Evolutionary conservation across 1,284 basidiomycete genomes (phyloP).

Genomic region (Laetiporus sulphureus): DNA sequence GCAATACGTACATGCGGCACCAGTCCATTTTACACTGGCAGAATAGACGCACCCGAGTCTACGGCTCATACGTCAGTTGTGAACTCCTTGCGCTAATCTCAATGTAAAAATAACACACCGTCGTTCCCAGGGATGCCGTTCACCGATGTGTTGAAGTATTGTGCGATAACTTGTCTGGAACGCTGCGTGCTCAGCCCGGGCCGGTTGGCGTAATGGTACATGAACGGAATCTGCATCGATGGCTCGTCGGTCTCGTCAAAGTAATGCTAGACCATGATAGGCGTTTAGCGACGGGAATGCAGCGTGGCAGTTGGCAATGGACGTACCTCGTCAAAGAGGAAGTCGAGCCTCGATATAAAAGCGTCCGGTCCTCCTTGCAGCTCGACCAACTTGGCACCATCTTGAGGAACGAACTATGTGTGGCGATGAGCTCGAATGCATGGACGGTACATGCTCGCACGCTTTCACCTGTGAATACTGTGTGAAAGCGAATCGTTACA

Average conservation of each 20-base stretch:
- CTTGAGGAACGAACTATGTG: conserved; percentile 53
- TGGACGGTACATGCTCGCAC: neutral
- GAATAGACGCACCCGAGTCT: conserved; percentile 30
- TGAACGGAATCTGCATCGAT: conserved; percentile 56
- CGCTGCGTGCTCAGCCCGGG: conserved; percentile 51
- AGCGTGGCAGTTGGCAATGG: neutral
- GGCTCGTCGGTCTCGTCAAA: conserved; percentile 56
- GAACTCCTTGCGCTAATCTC: neutral
- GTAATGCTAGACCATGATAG: conserved; percentile 31
- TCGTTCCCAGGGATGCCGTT: conserved; percentile 57
- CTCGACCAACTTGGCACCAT: conserved; percentile 50
- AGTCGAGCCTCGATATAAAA: conserved; percentile 49
- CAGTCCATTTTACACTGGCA: neutral
- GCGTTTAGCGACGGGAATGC: neutral
- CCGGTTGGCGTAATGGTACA: conserved; percentile 57
- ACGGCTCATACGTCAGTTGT: conserved; percentile 1
- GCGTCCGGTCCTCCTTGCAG: conserved; percentile 49
- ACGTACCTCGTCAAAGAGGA: conserved; percentile 44
- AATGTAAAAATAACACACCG: conserved; percentile 37
- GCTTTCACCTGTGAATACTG: conserved; percentile 41
- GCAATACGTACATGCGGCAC: neutral
- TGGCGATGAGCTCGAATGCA: neutral
- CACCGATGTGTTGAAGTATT: conserved; percentile 48
- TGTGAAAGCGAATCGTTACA: neutral
- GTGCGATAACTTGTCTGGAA: conserved; percentile 46